Evolutionary conservation across 345 rosid genomes (phyloP), one percentile per base, ranked within the genome.

Genomic region (Pistacia integerrima): DNA sequence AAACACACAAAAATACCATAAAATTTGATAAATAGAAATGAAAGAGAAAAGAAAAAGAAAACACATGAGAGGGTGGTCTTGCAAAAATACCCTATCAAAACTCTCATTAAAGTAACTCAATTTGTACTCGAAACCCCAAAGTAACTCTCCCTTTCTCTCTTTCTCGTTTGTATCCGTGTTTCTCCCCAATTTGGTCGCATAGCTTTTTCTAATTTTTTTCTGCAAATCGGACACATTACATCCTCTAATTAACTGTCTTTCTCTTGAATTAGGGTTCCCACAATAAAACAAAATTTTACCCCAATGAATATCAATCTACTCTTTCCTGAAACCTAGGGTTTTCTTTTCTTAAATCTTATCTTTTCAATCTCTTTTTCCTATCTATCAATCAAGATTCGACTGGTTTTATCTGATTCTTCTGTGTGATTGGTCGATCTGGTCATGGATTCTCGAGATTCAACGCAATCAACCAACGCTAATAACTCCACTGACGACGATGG

Each of bases 401-500:
- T 33, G 46, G 49, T 73, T 63, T 28, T n/a, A 11, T n/a, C 68
- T 20, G 60, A 33, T 62, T 63, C 6, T n/a, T 5, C 28, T 30
- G 10, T 81, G 63, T 59, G 67, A 67, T 82, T 67, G 65, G 60
- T 81, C 65, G 83, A 79, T 86, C 87, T 80, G 78, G 57, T 41
- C 22, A 87, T 86, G 90, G 93, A 87, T 81, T 83, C 87, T 69
- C 82, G 88, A 85, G 93, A 90, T 84, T 88, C 87, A 25, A 69
- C 84, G 17, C 72, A 75, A 56, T 54, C 84, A 51, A 58, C 70
- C 77, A 41, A 83, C 35, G 76, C 78, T 64, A 77, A 72, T 60
- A 72, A 74, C 41, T 64, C 72, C 70, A 25, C 71, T 41, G 96
- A 89, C 14, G 91, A 86, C 33, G 86, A 75, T 14, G 81, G 77